phyloP scores from a whole-genome alignment of 1,284 basidiomycete genomes.

The Boletellus deceptivus region DNA sequence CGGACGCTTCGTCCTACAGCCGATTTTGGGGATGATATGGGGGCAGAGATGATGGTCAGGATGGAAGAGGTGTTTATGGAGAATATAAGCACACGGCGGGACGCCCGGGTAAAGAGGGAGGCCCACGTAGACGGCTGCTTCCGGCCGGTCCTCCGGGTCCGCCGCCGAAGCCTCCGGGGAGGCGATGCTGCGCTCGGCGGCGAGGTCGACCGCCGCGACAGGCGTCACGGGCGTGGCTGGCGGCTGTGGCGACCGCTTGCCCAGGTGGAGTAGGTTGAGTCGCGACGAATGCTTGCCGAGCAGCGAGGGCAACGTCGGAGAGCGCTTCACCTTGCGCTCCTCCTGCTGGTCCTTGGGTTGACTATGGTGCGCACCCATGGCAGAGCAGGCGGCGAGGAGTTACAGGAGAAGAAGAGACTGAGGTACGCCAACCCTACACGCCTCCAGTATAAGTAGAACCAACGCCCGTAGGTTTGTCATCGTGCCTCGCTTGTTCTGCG shows the following conservation, averaged over 20 bases:
- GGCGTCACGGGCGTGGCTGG: slow-evolving; percentile 29
- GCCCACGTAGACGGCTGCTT: slow-evolving; percentile 22
- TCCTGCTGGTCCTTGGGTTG: slow-evolving; percentile 23
- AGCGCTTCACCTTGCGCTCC: slow-evolving; percentile 26
- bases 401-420: background rate
- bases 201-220: slow-evolving; percentile 7
- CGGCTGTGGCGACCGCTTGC: slow-evolving; percentile 30
- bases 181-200: slow-evolving; percentile 14
- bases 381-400: background rate
- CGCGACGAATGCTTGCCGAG: slow-evolving; percentile 29
- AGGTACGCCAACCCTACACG: slow-evolving; percentile 15
- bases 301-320: slow-evolving; percentile 24
- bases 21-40: slow-evolving; percentile 1
- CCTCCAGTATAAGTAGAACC: slow-evolving; percentile 25
- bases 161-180: slow-evolving; percentile 23
- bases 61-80: slow-evolving; percentile 19
- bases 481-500: slow-evolving; percentile 30
- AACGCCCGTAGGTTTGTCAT: slow-evolving; percentile 16
- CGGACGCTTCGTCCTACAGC: slow-evolving; percentile 14
- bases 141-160: slow-evolving; percentile 29
- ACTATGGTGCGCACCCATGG: slow-evolving; percentile 29
- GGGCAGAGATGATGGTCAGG: background rate
- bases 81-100: slow-evolving; percentile 13
- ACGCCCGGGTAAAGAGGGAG: slow-evolving; percentile 1
- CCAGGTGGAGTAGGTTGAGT: slow-evolving; percentile 28